These are phyloP conservation scores for Leccinum subspadiceum DNA, from an alignment of 1,284 basidiomycete species.

Conservation along the genomic window DNA sequence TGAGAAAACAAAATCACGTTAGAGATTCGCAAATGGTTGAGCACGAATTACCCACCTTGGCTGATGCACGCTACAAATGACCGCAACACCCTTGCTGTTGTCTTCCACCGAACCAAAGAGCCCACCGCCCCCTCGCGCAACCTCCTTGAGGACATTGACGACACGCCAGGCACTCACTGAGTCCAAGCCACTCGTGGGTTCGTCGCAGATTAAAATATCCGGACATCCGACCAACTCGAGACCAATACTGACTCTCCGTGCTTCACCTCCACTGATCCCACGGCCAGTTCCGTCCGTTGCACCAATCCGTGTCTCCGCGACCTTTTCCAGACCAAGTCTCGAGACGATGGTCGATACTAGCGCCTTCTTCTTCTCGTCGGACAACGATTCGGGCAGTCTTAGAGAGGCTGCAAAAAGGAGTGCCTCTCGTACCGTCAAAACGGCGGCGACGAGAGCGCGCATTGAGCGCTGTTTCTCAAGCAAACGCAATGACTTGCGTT, in stretches of 20 bases:
- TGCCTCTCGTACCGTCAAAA: slow-evolving; percentile 81
- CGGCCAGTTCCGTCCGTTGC: slow-evolving; percentile 48
- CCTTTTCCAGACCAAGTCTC: slow-evolving; percentile 70
- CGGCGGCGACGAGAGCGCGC: slow-evolving; percentile 38
- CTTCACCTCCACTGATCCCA: slow-evolving; percentile 86
- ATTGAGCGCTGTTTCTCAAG: too few relatives aligned
- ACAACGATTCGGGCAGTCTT: slow-evolving; percentile 78
- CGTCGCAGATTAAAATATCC: slow-evolving; percentile 80
- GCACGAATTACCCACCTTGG: slow-evolving; percentile 52
- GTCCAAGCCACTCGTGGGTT: slow-evolving; percentile 82
- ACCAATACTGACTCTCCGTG: slow-evolving; percentile 81
- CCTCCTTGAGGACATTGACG: slow-evolving; percentile 68
- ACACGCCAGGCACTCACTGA: slow-evolving; percentile 84
- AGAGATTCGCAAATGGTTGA: neutral
- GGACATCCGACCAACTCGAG: slow-evolving; percentile 79
- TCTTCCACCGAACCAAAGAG: slow-evolving; percentile 22
- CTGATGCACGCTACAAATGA: slow-evolving; percentile 87
- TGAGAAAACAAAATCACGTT: slow-evolving; percentile 24
- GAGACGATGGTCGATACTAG: slow-evolving; percentile 69
- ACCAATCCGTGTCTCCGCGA: slow-evolving; percentile 78
- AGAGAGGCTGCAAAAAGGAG: slow-evolving; percentile 82
- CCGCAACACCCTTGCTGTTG: slow-evolving; percentile 41
- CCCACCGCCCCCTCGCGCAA: slow-evolving; percentile 59
- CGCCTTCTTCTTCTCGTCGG: slow-evolving; percentile 62
- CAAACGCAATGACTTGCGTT: too few relatives aligned